Conservation (phyloP, 1,284 basidiomycete genomes). For the Ustilago shanxiensis region DNA sequence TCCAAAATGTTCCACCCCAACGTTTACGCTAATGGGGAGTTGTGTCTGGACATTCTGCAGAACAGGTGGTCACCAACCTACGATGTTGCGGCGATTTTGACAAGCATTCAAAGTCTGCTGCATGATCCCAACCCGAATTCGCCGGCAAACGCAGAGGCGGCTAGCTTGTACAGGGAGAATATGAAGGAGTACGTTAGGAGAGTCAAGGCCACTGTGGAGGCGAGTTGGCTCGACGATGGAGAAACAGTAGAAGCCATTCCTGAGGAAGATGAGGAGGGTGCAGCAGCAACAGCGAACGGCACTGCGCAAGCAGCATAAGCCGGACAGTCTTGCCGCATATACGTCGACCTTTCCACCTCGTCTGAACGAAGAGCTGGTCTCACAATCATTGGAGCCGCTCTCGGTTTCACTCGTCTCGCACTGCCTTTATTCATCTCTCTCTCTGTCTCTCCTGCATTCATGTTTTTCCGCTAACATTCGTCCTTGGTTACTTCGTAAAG, state of each 20-base stretch:
- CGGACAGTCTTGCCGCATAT: background rate
- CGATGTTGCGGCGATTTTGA: conserved; percentile 97
- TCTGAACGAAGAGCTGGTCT: background rate
- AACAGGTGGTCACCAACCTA: conserved; percentile 99
- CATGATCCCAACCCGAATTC: conserved; percentile 96
- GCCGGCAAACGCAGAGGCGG: conserved; percentile 97
- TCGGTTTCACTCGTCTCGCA: background rate
- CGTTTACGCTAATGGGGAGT: conserved; percentile 96
- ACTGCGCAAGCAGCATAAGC: conserved; percentile 5
- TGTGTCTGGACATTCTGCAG: conserved; percentile 97
- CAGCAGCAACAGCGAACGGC: conserved; percentile 4
- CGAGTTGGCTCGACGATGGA: conserved; percentile 69
- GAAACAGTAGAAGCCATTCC: conserved; percentile 41
- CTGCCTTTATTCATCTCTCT: background rate
- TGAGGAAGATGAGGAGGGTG: conserved; percentile 39
- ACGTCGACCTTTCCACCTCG: background rate
- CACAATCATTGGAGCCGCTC: background rate
- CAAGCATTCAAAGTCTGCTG: conserved; percentile 91
- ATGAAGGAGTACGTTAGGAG: conserved; percentile 97
- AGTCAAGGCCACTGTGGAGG: conserved; percentile 78
- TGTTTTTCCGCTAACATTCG: background rate
- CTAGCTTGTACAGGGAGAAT: conserved; percentile 94
- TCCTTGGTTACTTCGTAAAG: background rate
- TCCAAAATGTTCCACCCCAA: conserved; percentile 99
- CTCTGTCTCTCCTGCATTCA: background rate